Base-by-base conservation (phyloP, 2,329 filamentous ascomycete species). In the Coniella lustricola region DNA sequence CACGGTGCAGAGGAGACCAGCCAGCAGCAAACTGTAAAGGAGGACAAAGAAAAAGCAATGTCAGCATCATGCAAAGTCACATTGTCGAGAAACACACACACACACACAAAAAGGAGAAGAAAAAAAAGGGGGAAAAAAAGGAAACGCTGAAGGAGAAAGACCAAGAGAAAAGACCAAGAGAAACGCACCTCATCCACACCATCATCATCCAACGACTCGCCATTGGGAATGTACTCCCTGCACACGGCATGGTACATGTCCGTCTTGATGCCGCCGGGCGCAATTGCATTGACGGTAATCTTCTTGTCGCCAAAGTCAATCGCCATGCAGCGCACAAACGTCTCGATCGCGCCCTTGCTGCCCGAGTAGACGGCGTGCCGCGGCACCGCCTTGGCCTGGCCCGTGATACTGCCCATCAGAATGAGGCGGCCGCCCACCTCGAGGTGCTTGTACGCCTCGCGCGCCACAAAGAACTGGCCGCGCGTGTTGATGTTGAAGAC, bases 291-390 rank as follows among this genome's bases (percentile, higher is more conserved):
- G 62, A 82, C 79, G 0, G 78, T 82, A 60, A 82, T 79, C 45
- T 77, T 78, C 56, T 78, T 73, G 70, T 82, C 76, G 48, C 82
- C 77, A 55, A 76, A 78, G 67, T 84, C 80, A 40, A 81, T 82
- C 4, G 85, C 82, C 67, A 89, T 85, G 57, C 77, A 81, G 63
- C 85, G 83, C 56, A 85, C 83, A 66, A 89, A 87, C 10, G 83
- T 84, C 67, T 88, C 85, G 52, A 89, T 82, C 33, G 85, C 81
- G 57, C 84, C 85, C 73, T 90, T 90, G 64, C 75, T 81, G 13
- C 80, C 84, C 18, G 84, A 85, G 73, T 90, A 90, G 41, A 90
- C 74, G 13, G 82, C 75, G 64, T 89, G 85, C 60, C 81, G 79
- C 52, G 82, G 81, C 16, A 89, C 82, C 42, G 77, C 82, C 63